Base-by-base conservation (phyloP, 2,329 filamentous ascomycete genomes). In the Microsporum audouinii region DNA sequence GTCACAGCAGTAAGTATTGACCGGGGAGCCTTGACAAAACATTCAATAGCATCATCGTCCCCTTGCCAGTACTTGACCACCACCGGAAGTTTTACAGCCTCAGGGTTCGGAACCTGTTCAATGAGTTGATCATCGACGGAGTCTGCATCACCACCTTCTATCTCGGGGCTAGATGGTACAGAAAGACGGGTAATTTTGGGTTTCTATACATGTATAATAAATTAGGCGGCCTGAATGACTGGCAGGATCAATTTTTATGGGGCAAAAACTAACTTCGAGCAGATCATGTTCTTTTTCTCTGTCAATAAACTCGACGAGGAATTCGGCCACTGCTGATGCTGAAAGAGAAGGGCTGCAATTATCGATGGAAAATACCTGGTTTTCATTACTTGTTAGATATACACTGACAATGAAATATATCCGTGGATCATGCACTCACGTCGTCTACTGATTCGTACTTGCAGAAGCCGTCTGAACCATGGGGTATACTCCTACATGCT, bases 211-310 rank as follows among this genome's bases (percentile, higher is more conserved):
- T 5, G 2, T 27, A 2, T 38, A n/a, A 10, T 12, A 49, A 31
- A 31, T 38, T 17, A 49, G 36, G 8, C 27, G 41, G 56, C 34
- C 6, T n/a, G 14, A 41, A 17, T 12, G 12, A 34, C 5, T 1
- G 23, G 10, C 34, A 36, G 34, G 10, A 2, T 36, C n/a, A 23
- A 23, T 23, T 23, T 43, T 43, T 7, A 3, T 60, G 17, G 33
- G 3, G 39, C 17, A 43, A n/a, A 31, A 36, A 34, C 69, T 41
- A 64, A 72, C 71, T 63, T 73, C 70, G n/a, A 73, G 59, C 8
- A 71, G 57, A 51, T 72, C 69, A 60, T 71, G 71, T 49, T 66
- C 65, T 38, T 65, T 68, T 45, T 72, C 67, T 4, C 66, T 64
- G 4, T 72, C 70, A 36, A 73, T 68, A 47, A 69, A 68, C 33